Evolutionary conservation across 1,139 yeast species (phyloP).

Genomic region (Debaryomyces psychrophilus): DNA sequence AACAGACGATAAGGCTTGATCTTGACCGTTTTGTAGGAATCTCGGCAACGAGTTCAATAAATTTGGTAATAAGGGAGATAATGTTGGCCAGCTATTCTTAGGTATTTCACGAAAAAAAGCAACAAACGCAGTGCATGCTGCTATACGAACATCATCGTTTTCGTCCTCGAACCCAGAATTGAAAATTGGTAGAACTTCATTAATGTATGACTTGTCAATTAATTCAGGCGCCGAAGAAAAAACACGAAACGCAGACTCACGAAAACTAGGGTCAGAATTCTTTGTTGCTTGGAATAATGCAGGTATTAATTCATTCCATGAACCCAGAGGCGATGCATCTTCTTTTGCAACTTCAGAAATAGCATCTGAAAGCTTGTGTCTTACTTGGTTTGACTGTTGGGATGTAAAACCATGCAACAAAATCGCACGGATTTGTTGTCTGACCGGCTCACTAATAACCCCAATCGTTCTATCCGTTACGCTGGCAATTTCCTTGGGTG

Average conservation of each 20-base stretch:
- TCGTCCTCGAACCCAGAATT: conserved; percentile 78
- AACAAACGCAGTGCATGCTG: conserved; percentile 91
- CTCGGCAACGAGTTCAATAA: conserved; percentile 86
- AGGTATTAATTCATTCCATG: conserved; percentile 81
- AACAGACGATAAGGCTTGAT: conserved; percentile 80
- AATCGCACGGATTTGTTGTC: conserved; percentile 62
- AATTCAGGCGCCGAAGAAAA: conserved; percentile 83
- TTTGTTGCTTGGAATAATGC: conserved; percentile 71
- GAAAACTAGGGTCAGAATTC: conserved; percentile 65
- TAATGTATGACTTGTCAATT: conserved; percentile 59
- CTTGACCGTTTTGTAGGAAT: conserved; percentile 76
- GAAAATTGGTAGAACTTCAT: conserved; percentile 68
- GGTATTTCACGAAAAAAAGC: conserved; percentile 85
- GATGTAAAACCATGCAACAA: conserved; percentile 74
- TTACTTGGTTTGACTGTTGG: conserved; percentile 65
- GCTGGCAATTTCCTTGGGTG: conserved; percentile 63
- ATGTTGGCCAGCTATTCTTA: conserved; percentile 71
- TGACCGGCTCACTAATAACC: conserved; percentile 59
- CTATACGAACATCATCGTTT: conserved; percentile 81
- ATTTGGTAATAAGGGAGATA: conserved; percentile 80
- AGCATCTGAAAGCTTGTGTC: conserved; percentile 93
- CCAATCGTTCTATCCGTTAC: conserved; percentile 82
- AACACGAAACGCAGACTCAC: conserved; percentile 91
- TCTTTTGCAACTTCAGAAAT: conserved; percentile 87
- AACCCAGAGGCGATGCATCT: conserved; percentile 51